Evolutionary conservation across 768 basidiomycete genomes (phyloP).

Genomic region (Filobasidium wieringae): DNA sequence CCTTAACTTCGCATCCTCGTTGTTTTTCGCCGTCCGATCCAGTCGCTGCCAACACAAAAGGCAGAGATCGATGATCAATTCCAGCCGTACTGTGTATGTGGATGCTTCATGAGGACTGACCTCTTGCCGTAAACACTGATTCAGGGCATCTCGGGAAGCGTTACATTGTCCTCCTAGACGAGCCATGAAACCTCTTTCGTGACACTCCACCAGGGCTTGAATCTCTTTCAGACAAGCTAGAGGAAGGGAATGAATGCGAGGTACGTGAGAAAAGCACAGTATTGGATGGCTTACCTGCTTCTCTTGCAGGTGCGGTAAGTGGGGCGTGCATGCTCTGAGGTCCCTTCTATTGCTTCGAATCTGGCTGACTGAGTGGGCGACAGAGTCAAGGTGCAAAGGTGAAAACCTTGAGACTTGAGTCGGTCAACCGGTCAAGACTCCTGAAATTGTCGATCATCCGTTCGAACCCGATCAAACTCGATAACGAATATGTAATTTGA

Average conservation of each 20-base stretch:
- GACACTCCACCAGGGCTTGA: conserved; percentile 30
- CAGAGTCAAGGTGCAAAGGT: no score
- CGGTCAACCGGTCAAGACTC: no score
- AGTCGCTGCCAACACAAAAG: conserved; percentile 18
- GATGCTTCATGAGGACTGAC: conserved; percentile 11
- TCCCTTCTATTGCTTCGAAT: not conserved
- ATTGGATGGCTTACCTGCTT: conserved; percentile 4
- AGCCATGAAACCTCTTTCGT: conserved; percentile 26
- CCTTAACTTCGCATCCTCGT: conserved; percentile 26
- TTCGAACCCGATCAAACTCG: no score
- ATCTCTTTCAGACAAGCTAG: conserved; percentile 33
- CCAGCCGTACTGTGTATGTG: not conserved
- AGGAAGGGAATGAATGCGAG: not conserved
- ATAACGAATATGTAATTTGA: no score
- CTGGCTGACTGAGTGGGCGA: no score
- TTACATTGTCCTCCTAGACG: conserved; percentile 29
- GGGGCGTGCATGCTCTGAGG: conserved; percentile 5
- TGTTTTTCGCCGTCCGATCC: conserved; percentile 29
- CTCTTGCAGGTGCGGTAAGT: conserved; percentile 1
- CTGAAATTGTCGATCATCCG: no score
- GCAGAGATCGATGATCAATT: not conserved
- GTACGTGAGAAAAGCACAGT: not conserved
- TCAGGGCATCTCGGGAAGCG: conserved; percentile 23
- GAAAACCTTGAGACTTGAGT: no score
- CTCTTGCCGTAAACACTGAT: conserved; percentile 32